Percentiles rank a stretch among this genome's conserved stretches.
Conservation (phyloP, 345 rosid genomes). For the Draba incana region DNA sequence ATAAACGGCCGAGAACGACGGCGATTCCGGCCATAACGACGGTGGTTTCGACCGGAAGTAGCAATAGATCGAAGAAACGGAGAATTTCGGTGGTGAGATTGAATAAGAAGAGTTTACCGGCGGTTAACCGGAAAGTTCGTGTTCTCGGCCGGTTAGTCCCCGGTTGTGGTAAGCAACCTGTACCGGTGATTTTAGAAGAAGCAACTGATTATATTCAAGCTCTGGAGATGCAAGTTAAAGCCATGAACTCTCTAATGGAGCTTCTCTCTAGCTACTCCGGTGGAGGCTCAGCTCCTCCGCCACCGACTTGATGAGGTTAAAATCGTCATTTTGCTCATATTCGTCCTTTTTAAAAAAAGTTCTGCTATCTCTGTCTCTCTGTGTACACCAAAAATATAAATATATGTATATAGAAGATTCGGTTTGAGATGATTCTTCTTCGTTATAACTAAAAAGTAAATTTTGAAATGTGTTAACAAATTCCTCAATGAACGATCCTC, state of each 20-base stretch:
- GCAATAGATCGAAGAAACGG: constrained; percentile 59
- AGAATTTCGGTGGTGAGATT: constrained; percentile 64
- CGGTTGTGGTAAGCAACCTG: constrained; percentile 85
- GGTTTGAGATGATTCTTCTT: constrained; percentile 28
- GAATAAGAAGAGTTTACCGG: constrained; percentile 66
- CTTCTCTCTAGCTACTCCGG: constrained; percentile 38
- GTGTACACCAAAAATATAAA: constrained; percentile 23
- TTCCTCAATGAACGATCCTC: background rate
- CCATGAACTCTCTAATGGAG: constrained; percentile 72
- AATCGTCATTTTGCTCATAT: constrained; percentile 14
- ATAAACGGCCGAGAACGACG: constrained; percentile 53
- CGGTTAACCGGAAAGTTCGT: constrained; percentile 78
- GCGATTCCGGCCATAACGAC: background rate
- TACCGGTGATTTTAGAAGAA: constrained; percentile 92
- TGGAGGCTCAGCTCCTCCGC: constrained; percentile 41
- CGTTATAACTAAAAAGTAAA: background rate
- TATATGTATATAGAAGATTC: constrained; percentile 16
- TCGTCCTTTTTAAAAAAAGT: background rate
- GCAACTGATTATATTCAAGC: constrained; percentile 95
- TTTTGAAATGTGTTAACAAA: constrained; percentile 14
- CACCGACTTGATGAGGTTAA: constrained; percentile 38
- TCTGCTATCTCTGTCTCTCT: constrained; percentile 13
- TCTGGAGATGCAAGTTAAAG: constrained; percentile 92
- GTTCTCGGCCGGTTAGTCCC: constrained; percentile 89
- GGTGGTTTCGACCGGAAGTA: constrained; percentile 24